A percentile compares a stretch with the other conserved stretches of the same genome.
These are phyloP conservation scores for Candida qinlingensis DNA, from an alignment of 805 yeast species.

Conservation along the genomic window DNA sequence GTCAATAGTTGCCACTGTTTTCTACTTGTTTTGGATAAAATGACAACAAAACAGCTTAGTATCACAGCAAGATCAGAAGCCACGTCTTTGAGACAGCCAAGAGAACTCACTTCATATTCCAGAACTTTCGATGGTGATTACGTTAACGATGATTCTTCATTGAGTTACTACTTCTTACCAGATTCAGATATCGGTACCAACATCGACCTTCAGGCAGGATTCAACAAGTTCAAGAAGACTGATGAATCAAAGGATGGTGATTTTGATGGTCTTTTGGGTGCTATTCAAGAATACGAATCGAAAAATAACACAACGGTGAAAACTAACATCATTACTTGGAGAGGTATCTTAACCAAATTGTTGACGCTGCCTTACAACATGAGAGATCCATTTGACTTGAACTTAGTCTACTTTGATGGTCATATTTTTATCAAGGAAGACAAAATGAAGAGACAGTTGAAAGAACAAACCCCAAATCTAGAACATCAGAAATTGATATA, in stretches of 20 bases:
- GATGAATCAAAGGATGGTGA: conserved; percentile 54
- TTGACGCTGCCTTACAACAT: conserved; percentile 60
- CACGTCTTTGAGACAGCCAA: conserved; percentile 79
- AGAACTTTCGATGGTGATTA: conserved; percentile 53
- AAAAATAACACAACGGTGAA: conserved; percentile 37
- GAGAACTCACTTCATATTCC: conserved; percentile 67
- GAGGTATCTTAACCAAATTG: conserved; percentile 77
- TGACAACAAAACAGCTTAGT: conserved; percentile 20
- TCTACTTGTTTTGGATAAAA: too few relatives aligned
- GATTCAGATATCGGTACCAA: conserved; percentile 59
- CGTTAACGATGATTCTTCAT: conserved; percentile 44
- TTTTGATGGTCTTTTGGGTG: conserved; percentile 51
- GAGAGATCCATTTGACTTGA: conserved; percentile 52
- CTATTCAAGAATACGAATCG: conserved; percentile 54
- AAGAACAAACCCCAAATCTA: conserved; percentile 24
- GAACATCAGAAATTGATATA: conserved; percentile 41
- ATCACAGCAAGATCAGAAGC: conserved; percentile 45
- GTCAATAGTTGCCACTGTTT: too few relatives aligned
- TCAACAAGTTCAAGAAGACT: conserved; percentile 48
- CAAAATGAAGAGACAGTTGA: conserved; percentile 19
- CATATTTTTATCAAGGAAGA: conserved; percentile 56
- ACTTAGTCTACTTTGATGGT: conserved; percentile 68
- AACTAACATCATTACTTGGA: conserved; percentile 71
- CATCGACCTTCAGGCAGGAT: conserved; percentile 63
- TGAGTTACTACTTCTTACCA: conserved; percentile 78